Percentiles rank a stretch among this genome's conserved stretches.
Conservation (phyloP, 352 stramenopile species). For the Phytophthora pseudosyringae region DNA sequence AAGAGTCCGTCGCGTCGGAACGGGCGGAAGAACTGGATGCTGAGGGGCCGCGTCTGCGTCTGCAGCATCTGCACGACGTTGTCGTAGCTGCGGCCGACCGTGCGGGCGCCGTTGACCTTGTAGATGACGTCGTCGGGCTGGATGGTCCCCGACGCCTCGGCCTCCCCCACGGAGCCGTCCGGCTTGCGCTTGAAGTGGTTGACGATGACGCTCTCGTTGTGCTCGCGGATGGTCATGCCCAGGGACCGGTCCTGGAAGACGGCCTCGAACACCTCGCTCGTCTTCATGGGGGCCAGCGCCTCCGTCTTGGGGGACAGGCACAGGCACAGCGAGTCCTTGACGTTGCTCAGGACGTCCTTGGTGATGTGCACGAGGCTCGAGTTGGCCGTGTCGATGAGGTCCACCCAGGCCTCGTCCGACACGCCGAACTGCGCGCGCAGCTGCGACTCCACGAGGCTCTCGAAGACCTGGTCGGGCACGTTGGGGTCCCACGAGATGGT, state of each 20-base stretch:
- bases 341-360: constrained; percentile 67
- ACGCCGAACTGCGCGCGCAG: constrained; percentile 79
- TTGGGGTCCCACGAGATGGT: constrained; percentile 81
- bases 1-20: constrained; percentile 81
- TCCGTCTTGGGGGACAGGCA: constrained; percentile 88
- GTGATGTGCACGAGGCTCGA: constrained; percentile 85
- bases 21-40: constrained; percentile 86
- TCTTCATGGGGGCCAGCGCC: constrained; percentile 82
- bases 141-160: constrained; percentile 64
- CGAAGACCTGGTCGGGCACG: constrained; percentile 84
- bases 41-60: constrained; percentile 70
- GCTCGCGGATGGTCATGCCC: constrained; percentile 86
- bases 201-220: constrained; percentile 86
- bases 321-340: constrained; percentile 72
- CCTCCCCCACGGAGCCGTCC: constrained; percentile 57
- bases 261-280: constrained; percentile 80
- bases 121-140: constrained; percentile 84
- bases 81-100: constrained; percentile 81
- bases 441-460: constrained; percentile 79
- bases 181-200: constrained; percentile 82
- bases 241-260: constrained; percentile 71
- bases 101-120: constrained; percentile 82
- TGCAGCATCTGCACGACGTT: constrained; percentile 89
- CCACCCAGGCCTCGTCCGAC: constrained; percentile 86
- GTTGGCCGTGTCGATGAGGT: constrained; percentile 85